Percentiles rank a stretch among this genome's conserved stretches.
Evolutionary conservation across 164 flowering plant genomes (phyloP).

Genomic region (Brasenia schreberi): DNA sequence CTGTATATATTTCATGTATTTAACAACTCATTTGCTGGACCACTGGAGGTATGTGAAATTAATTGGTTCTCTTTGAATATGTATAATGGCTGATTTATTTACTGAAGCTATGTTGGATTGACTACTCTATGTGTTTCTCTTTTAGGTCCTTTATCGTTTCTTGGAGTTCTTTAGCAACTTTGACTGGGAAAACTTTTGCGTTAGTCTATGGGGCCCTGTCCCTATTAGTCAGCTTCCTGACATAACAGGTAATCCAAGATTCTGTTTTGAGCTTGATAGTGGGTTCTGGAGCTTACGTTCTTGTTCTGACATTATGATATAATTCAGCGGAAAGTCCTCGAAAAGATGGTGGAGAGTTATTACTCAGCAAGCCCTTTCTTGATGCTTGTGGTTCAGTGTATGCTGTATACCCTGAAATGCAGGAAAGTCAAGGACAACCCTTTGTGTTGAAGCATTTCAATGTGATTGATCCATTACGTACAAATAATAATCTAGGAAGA

Average conservation of each 20-base stretch:
- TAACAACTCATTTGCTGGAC: slow-evolving; percentile 87
- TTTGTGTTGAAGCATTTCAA: slow-evolving; percentile 84
- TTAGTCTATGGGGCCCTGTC: slow-evolving; percentile 96
- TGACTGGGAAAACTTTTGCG: slow-evolving; percentile 95
- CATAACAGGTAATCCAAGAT: slow-evolving; percentile 69
- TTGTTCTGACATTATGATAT: slow-evolving; percentile 6
- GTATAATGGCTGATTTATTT: too few relatives aligned
- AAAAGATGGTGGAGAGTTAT: slow-evolving; percentile 68
- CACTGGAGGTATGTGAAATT: slow-evolving; percentile 62
- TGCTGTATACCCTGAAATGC: slow-evolving; percentile 77
- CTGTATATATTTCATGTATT: slow-evolving; percentile 92
- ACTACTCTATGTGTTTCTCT: not conserved
- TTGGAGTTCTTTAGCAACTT: slow-evolving; percentile 94
- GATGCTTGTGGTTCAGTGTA: slow-evolving; percentile 62
- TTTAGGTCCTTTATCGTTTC: slow-evolving; percentile 89
- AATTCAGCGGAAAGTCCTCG: slow-evolving; percentile 82
- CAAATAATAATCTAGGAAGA: slow-evolving; percentile 93
- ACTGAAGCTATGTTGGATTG: too few relatives aligned
- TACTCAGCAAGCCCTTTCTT: slow-evolving; percentile 65
- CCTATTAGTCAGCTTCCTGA: slow-evolving; percentile 78
- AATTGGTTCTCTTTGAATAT: not conserved
- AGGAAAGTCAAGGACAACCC: slow-evolving; percentile 71
- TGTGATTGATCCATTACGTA: slow-evolving; percentile 89
- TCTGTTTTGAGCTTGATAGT: too few relatives aligned
- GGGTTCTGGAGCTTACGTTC: too few relatives aligned